A percentile compares a stretch with the other conserved stretches of the same genome.
phyloP scores from a whole-genome alignment of 176 grass and related monocot genomes.

The Rhynchospora pubera region DNA sequence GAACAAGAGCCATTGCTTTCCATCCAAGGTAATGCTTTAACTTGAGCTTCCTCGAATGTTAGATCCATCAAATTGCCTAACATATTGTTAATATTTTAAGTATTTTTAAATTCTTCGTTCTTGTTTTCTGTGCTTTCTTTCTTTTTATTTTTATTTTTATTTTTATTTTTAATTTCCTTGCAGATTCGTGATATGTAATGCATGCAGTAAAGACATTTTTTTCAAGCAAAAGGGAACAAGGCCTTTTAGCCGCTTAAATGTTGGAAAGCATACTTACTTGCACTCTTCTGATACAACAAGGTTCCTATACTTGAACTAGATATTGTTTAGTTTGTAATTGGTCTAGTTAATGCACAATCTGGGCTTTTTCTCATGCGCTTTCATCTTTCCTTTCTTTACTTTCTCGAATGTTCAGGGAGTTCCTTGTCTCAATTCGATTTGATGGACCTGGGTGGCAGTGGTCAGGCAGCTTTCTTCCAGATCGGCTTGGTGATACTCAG shows the following conservation, averaged over 20 bases:
- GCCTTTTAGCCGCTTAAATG: slow-evolving; percentile 54
- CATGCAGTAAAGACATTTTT: slow-evolving; percentile 70
- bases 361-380: background rate
- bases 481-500: slow-evolving; percentile 80
- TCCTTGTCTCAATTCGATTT: slow-evolving; percentile 86
- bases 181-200: slow-evolving; percentile 97
- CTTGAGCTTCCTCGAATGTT: background rate
- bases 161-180: slow-evolving; percentile 11
- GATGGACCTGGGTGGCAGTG: slow-evolving; percentile 89
- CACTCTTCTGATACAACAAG: slow-evolving; percentile 82
- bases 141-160: slow-evolving; percentile 17
- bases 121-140: slow-evolving; percentile 14
- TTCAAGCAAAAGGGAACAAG: slow-evolving; percentile 92
- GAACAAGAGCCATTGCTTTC: slow-evolving; percentile 80
- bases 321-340: background rate
- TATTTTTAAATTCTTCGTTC: slow-evolving; percentile 10
- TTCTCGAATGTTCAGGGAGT: slow-evolving; percentile 55
- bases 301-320: slow-evolving; percentile 30
- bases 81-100: slow-evolving; percentile 6
- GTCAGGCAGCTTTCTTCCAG: slow-evolving; percentile 94
- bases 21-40: slow-evolving; percentile 68
- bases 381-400: slow-evolving; percentile 15
- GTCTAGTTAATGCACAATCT: background rate
- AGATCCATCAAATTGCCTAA: background rate
- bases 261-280: slow-evolving; percentile 88